Evolutionary conservation across 2,329 filamentous ascomycete species (phyloP), one percentile per base, ranked within the genome.

Genomic region (Exophiala calicioides): DNA sequence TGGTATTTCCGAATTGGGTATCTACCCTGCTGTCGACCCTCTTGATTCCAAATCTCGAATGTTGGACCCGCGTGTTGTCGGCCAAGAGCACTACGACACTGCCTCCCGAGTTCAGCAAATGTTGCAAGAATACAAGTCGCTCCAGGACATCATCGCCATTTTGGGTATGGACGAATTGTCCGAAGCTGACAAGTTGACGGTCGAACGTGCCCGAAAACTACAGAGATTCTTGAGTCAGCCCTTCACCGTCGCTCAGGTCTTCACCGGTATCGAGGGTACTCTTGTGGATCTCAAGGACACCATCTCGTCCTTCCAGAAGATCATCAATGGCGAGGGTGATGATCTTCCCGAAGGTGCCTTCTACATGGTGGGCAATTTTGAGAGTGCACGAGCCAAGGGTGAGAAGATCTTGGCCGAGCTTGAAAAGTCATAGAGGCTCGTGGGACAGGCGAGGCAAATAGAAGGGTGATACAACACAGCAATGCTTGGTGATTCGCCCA

Each of bases 61-160:
- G 87, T 81, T 98, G 69, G 93, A 97, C 80, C 89, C 93, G 76
- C 90, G 93, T 88, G 84, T 98, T 69, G 87, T 98, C 68, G 93
- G 93, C 73, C 81, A 97, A 69, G 93, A 98, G 56, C 93, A 98
- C 83, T 98, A 98, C 85, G 73, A 90, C 56, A 91, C 84, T 66
- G 93, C 93, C 73, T 88, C 87, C 73, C 85, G 85, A 65, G 93
- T 98, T 69, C 93, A 98, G 82, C 90, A 95, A 80, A 97, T 96
- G 77, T 86, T 98, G 72, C 93, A 98, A 80, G 93, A 97, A 82
- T 98, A 98, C 88, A 97, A 97, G 88, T 97, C 91, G 59, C 89
- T 98, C 62, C 93, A 98, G 81, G 93, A 98, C 81, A 98, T 98
- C 85, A 96, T 96, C 81, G 93, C 93, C 76, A 98, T 98, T 90